Base-by-base conservation (phyloP, 106 monocot species). In the Dendrobium huoshanense region DNA sequence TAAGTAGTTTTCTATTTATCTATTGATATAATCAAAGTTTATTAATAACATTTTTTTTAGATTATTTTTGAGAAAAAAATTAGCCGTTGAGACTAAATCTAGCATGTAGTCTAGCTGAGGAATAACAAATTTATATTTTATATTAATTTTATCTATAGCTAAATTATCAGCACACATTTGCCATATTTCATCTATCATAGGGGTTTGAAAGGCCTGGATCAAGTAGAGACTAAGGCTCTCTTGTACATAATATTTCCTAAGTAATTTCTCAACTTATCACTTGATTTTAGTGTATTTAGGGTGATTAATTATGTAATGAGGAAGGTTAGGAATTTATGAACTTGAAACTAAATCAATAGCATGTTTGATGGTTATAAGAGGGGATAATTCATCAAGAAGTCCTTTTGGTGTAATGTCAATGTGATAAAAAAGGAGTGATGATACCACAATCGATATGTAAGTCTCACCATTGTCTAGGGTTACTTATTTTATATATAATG, bases 121-220 rank as follows among this genome's bases (percentile, higher is more conserved):
- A 9, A 77, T 77, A 2, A 25, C 33, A 77, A 76, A 54, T 5
- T 20, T 65, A 25, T 20, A 77, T 2, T 76, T 75, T 41, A 80
- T 47, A 4, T 41, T 80, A 18, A 80, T 67, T 10, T 67, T 27
- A 48, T 81, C 55, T 8, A 81, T 37, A 9, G 25, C 33, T 16
- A 31, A 49, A 29, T 29, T 73, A 51, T 81, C 49, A 20, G 74
- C 0, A 42, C 58, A 77, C 77, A 82, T 77, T 9, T 33, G 2
- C 31, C 41, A 82, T 18, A 41, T 58, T 6, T 20, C 75, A 82
- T 82, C 55, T 44, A 41, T 82, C 40, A 59, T 82, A 13, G 55
- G 77, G 2, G 77, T 55, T 33, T 55, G 0, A 0, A 78, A 78
- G 2, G 55, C 17, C 0, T 10, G 4, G 56, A 78, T 19, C 11